phyloP scores from a whole-genome alignment of 768 basidiomycete genomes.

The Leccinellum luteum region DNA sequence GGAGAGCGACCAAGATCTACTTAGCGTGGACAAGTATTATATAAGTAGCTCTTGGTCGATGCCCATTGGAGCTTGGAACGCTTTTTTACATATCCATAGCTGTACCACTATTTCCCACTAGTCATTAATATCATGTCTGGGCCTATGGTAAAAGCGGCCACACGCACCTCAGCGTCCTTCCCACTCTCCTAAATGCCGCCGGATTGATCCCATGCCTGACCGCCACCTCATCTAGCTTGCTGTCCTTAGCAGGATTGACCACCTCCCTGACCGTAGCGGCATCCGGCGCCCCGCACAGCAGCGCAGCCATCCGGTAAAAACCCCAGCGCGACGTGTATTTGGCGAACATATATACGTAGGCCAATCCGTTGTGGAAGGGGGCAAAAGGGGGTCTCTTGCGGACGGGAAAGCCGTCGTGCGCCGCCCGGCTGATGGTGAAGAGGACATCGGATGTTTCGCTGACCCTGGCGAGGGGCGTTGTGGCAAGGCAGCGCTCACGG shows the following conservation, averaged over 20 bases:
- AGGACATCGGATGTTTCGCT: constrained; percentile 13
- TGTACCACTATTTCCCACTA: too few relatives aligned
- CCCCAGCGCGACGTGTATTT: constrained; percentile 14
- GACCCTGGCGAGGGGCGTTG: constrained; percentile 10
- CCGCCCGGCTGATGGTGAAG: constrained; percentile 14
- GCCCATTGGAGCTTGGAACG: too few relatives aligned
- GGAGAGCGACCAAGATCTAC: too few relatives aligned
- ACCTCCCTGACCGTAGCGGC: constrained; percentile 11
- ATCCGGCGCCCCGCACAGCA: constrained; percentile 12
- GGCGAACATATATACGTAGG: constrained; percentile 10
- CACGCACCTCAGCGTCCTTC: constrained; percentile 9
- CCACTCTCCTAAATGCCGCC: constrained; percentile 9
- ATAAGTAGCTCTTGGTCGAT: too few relatives aligned
- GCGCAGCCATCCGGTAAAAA: constrained; percentile 13
- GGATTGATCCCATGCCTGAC: constrained; percentile 11
- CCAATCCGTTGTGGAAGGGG: constrained; percentile 9
- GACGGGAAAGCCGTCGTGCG: constrained; percentile 9
- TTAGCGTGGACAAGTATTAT: too few relatives aligned
- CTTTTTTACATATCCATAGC: too few relatives aligned
- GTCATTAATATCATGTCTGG: constrained; percentile 6
- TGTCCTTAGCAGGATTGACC: constrained; percentile 12
- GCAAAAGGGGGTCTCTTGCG: constrained; percentile 11
- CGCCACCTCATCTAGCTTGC: constrained; percentile 14
- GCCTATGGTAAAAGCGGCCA: constrained; percentile 16
- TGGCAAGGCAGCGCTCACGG: constrained; percentile 7